A percentile compares a stretch with the other conserved stretches of the same genome.
phyloP scores from a whole-genome alignment of 768 basidiomycete species.

The Lentinula detonsa region DNA sequence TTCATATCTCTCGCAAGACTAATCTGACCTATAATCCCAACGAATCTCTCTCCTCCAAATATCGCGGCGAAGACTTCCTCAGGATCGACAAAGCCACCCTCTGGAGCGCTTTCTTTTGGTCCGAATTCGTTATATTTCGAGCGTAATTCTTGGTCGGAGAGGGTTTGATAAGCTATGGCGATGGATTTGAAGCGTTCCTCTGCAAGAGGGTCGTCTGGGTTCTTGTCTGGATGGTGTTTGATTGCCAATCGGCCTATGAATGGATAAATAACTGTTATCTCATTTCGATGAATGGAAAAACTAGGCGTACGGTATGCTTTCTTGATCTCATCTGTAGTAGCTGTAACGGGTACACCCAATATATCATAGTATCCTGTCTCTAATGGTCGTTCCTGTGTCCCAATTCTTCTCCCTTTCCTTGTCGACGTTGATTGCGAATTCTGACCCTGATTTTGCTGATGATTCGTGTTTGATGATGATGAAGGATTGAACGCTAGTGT shows the following conservation, averaged over 20 bases:
- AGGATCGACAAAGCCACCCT: constrained; percentile 85
- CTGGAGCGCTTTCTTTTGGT: constrained; percentile 69
- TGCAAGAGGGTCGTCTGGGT: constrained; percentile 78
- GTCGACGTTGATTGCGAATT: constrained; percentile 14
- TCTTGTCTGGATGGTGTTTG: constrained; percentile 91
- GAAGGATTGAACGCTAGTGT: constrained; percentile 12
- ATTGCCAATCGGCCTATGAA: constrained; percentile 71
- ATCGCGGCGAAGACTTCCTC: constrained; percentile 78
- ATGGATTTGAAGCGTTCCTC: constrained; percentile 90
- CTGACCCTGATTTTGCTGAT: neutral
- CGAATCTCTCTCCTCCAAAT: constrained; percentile 84
- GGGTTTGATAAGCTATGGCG: constrained; percentile 83
- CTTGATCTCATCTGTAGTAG: constrained; percentile 82
- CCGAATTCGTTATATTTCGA: constrained; percentile 92
- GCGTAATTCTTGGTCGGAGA: constrained; percentile 70
- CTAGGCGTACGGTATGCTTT: constrained; percentile 68
- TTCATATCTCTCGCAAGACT: constrained; percentile 92
- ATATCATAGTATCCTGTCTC: constrained; percentile 92
- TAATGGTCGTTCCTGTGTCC: constrained; percentile 81
- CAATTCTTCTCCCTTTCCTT: constrained; percentile 70
- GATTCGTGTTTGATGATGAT: neutral
- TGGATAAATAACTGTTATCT: neutral
- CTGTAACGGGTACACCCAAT: constrained; percentile 67
- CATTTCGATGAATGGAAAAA: neutral
- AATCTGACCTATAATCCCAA: constrained; percentile 84